Base-by-base conservation (phyloP, 768 basidiomycete genomes). In the Hygrophorus pudorinus region DNA sequence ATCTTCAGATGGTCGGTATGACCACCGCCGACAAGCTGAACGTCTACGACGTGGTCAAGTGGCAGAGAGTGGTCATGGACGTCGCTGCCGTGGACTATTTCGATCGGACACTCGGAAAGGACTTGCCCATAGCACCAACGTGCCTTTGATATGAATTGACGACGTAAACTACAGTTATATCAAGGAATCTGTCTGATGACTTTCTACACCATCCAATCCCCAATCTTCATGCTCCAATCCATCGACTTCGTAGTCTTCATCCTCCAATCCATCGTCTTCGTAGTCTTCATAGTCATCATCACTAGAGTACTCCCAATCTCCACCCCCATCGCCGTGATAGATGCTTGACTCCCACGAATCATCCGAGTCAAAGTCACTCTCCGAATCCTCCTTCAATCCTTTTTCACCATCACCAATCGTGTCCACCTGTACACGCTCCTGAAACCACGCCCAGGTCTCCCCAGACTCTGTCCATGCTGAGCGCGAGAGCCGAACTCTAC, bases 31-130 rank as follows among this genome's bases (percentile, higher is more conserved):
- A 78, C 31, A 75, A 88, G 38, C 65, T 89, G 44, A 78, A 71
- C 16, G 81, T 94, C 12, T 93, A 88, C 63, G 85, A 94, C 56
- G 59, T 88, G 33, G 62, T 97, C 55, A 85, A 79, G 62, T 89
- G 89, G 79, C 78, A 79, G 46, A 78, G 85, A 54, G 63, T 92
- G 24, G 70, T 96, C 29, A 55, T 97, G 58, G 93, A 97, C 56
- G 56, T 84, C 48, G 74, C 78, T 43, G 89, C 90, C 2, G 79
- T 92, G n/a, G 80, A 90, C 30, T 75, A 71, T 53, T 73, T 91
- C 36, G 85, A 88, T 61, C 67, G 68, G 51, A 74, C 67, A 35
- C 65, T 88, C 21, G 67, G 71, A 49, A 79, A 79, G 53, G 37
- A 24, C 41, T 38, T 40, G 20, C 40, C 41, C 10, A 8, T 37